phyloP scores from a whole-genome alignment of 371 early-diverging fungal species.

The Mortierella sp. region DNA sequence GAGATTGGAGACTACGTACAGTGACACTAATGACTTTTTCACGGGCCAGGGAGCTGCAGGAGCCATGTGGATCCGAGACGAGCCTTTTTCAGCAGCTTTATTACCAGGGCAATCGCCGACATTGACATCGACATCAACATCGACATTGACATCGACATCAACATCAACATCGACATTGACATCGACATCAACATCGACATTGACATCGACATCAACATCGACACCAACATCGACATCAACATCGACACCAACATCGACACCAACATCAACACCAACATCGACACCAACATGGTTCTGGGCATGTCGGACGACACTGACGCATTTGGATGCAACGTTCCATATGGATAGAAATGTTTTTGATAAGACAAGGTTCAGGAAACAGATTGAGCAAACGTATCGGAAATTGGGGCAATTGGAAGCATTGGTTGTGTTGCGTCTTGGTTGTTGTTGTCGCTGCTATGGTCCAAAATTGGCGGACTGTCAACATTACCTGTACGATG shows the following conservation, averaged over 20 bases:
- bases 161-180: background rate
- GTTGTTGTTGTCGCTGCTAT: conserved; percentile 19
- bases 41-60: conserved; percentile 5
- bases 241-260: background rate
- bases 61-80: conserved; percentile 3
- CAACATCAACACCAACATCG: background rate
- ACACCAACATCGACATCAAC: background rate
- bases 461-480: background rate
- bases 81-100: background rate
- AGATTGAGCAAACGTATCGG: conserved; percentile 9
- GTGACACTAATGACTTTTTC: background rate
- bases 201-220: background rate
- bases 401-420: conserved; percentile 16
- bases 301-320: conserved; percentile 10
- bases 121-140: background rate
- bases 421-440: conserved; percentile 8
- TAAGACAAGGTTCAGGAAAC: background rate
- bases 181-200: too few relatives aligned
- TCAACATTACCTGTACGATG: background rate
- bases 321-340: conserved; percentile 14
- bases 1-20: conserved; percentile 1
- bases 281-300: conserved; percentile 5
- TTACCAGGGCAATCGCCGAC: background rate
- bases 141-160: background rate
- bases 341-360: background rate